A percentile compares a stretch with the other conserved stretches of the same genome.
Evolutionary conservation across 2,329 filamentous ascomycete genomes (phyloP).

Genomic region (Blumeria graminis): DNA sequence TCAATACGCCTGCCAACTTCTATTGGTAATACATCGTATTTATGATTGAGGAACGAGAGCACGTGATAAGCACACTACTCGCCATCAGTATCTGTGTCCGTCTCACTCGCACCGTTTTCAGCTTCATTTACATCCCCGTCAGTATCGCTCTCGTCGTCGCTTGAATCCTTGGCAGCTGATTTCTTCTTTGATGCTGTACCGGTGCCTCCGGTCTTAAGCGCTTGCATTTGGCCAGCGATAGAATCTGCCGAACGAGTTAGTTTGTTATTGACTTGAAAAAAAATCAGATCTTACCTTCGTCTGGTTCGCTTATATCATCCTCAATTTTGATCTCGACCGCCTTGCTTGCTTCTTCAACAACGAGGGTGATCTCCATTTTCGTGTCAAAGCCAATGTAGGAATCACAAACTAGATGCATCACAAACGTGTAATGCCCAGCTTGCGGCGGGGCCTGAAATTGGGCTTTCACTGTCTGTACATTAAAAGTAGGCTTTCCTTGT

Average conservation of each 20-base stretch:
- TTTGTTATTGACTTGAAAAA: not conserved
- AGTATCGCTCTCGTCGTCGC: conserved; percentile 61
- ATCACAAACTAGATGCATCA: conserved; percentile 83
- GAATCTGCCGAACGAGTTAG: conserved; percentile 34
- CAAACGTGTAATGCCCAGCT: conserved; percentile 79
- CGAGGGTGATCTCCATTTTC: conserved; percentile 70
- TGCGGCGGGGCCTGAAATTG: conserved; percentile 90
- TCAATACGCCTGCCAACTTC: not conserved
- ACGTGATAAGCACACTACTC: conserved; percentile 9
- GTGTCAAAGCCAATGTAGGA: conserved; percentile 88
- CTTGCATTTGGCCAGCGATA: conserved; percentile 73
- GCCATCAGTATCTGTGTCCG: conserved; percentile 36
- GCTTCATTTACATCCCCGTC: conserved; percentile 35
- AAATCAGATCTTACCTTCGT: conserved; percentile 50
- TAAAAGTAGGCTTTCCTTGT: conserved; percentile 68
- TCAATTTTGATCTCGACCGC: conserved; percentile 59
- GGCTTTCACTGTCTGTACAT: conserved; percentile 89
- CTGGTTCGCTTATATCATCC: conserved; percentile 92
- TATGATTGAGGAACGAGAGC: not conserved
- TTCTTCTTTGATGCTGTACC: conserved; percentile 29
- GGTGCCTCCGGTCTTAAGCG: conserved; percentile 45
- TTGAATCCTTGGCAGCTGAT: conserved; percentile 24
- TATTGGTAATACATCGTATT: not conserved
- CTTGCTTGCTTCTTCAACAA: conserved; percentile 73
- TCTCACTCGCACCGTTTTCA: conserved; percentile 36